phyloP scores from a whole-genome alignment of 768 basidiomycete genomes.

The Lactarius sp. region DNA sequence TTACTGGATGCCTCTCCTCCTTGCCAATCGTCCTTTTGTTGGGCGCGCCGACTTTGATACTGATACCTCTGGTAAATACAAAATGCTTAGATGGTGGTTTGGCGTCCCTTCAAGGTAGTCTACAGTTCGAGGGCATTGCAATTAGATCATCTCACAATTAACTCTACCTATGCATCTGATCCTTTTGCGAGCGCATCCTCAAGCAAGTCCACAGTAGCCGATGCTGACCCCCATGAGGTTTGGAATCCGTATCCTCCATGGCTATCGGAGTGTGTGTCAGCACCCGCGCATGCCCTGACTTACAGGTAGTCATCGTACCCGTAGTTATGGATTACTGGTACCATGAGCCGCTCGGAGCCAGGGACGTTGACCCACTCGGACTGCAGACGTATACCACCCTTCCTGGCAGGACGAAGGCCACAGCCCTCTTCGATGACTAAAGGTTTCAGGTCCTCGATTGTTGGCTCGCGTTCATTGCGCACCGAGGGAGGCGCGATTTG shows the following conservation, averaged over 20 bases:
- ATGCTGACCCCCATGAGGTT: slow-evolving; percentile 61
- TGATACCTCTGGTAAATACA: slow-evolving; percentile 13
- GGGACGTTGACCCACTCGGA: slow-evolving; percentile 37
- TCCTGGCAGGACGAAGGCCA: slow-evolving; percentile 63
- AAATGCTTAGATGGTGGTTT: slow-evolving; percentile 25
- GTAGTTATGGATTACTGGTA: slow-evolving; percentile 60
- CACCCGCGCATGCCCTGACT: not conserved
- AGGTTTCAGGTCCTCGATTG: slow-evolving; percentile 37
- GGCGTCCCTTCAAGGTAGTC: slow-evolving; percentile 15
- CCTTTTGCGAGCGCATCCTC: slow-evolving; percentile 36
- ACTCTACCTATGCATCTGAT: not conserved
- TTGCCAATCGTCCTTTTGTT: slow-evolving; percentile 39
- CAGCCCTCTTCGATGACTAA: slow-evolving; percentile 42
- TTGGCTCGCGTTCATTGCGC: slow-evolving; percentile 29
- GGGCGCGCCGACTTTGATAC: slow-evolving; percentile 45
- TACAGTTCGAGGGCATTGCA: not conserved
- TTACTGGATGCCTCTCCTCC: slow-evolving; percentile 64
- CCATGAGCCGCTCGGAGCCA: slow-evolving; percentile 28
- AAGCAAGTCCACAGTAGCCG: slow-evolving; percentile 43
- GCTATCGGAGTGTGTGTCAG: slow-evolving; percentile 30
- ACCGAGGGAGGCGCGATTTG: slow-evolving; percentile 32
- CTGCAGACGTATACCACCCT: slow-evolving; percentile 62
- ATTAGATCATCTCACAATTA: not conserved
- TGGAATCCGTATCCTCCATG: slow-evolving; percentile 63
- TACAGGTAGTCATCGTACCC: slow-evolving; percentile 40